Percentiles rank a stretch among this genome's conserved stretches.
Conservation (phyloP, 441 rosid genomes). For the Adansonia grandidieri region DNA sequence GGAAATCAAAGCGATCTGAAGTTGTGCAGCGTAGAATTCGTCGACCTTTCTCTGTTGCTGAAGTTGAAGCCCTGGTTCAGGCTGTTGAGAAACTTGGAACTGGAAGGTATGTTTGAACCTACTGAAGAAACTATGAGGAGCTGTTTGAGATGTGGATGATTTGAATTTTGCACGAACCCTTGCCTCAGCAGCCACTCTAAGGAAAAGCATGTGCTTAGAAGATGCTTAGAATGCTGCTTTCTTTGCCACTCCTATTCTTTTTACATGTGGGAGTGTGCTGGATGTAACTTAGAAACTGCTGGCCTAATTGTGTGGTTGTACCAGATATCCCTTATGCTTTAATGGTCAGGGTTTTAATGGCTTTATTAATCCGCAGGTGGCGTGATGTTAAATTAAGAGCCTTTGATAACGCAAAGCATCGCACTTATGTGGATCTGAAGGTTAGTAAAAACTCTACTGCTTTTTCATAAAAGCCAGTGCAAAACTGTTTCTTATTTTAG, state of each 20-base stretch:
- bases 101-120: conserved; percentile 67
- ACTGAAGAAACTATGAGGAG: not conserved
- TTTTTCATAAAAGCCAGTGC: not conserved
- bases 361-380: conserved; percentile 63
- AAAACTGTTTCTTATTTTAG: not conserved
- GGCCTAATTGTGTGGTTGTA: not conserved
- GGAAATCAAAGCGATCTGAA: conserved; percentile 64
- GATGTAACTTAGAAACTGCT: conserved; percentile 11
- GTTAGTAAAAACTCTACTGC: conserved; percentile 34
- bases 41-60: conserved; percentile 97
- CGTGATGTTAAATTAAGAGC: conserved; percentile 88
- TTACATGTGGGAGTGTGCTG: too few relatives aligned
- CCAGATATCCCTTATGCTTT: not conserved
- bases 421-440: conserved; percentile 98
- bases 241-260: not conserved
- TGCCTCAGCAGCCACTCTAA: conserved; percentile 2
- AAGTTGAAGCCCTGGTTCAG: conserved; percentile 96
- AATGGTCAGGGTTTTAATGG: conserved; percentile 12
- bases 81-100: conserved; percentile 99
- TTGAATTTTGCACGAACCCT: not conserved
- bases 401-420: conserved; percentile 87
- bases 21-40: conserved; percentile 89
- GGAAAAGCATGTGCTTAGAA: not conserved
- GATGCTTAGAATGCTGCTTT: not conserved
- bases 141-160: conserved; percentile 2